Evolutionary conservation across 805 yeast species (phyloP), one percentile per base, ranked within the genome.

Genomic region (Pichia manshurica): DNA sequence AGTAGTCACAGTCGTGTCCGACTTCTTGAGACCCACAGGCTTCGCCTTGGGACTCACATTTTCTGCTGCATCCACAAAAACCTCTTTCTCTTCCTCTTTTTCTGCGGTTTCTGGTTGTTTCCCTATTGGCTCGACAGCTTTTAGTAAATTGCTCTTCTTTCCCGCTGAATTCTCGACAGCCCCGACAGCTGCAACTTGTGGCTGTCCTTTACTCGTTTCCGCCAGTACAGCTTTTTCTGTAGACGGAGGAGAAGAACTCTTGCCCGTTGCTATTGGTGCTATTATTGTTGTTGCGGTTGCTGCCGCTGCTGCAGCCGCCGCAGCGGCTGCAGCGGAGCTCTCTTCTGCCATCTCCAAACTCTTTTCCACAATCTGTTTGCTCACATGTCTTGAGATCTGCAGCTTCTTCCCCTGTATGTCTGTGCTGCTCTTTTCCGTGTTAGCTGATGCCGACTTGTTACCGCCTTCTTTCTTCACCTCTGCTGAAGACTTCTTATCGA

Each of bases 1-100:
- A n/a, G n/a, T n/a, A 5, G 35, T 16, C 15, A 15, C 15, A 3
- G 37, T 16, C 21, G 20, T 4, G 13, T 21, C 40, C 12, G 19
- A 23, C 33, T 23, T 40, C 22, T 41, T 19, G 16, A 6, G 36
- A 20, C 35, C 36, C 3, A 33, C 51, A 8, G 21, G 40, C 28
- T 37, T 37, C 9, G 6, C 25, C 25, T 20, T 20, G 5, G 40
- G 40, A 21, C 40, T 37, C n/a, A 22, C 45, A 21, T 37, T 39
- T 36, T 43, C 54, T 9, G 33, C 13, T 25, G 47, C 50, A 43
- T 47, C 50, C 21, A 43, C 44, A 39, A 43, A 43, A 3, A 39
- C n/a, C 34, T 48, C 39, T 17, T 42, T 42, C 35, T 37, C 48
- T 20, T 29, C 39, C 17, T 47, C 42, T 22, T 33, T 29, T 9